These are phyloP conservation scores for Musa acuminata DNA, from an alignment of 176 grass and related monocot genomes.

Conservation along the genomic window DNA sequence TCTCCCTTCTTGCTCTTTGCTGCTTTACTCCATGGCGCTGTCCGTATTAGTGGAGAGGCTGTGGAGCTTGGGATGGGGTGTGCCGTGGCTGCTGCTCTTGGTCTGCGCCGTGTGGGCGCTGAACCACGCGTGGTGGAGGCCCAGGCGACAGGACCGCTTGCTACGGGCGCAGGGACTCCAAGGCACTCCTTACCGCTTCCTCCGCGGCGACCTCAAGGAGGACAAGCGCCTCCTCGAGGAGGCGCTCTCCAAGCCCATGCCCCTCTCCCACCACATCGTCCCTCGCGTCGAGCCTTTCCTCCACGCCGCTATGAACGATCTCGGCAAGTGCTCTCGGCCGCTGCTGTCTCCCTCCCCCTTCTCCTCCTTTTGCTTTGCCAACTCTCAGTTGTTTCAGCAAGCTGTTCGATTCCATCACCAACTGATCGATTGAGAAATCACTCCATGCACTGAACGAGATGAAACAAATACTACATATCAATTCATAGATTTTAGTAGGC, in stretches of 20 bases:
- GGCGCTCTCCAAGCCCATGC: conserved; percentile 31
- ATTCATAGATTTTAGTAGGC: too few relatives aligned
- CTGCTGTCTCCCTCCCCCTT: too few relatives aligned
- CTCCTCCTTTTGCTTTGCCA: too few relatives aligned
- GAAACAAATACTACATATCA: background rate
- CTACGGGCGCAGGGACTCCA: conserved; percentile 43
- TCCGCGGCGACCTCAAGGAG: conserved; percentile 40
- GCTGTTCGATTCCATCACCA: background rate
- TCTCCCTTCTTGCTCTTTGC: too few relatives aligned
- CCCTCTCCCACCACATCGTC: conserved; percentile 31
- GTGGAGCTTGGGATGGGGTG: background rate
- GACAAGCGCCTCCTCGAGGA: conserved; percentile 14
- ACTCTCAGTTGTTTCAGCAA: background rate
- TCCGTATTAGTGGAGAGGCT: too few relatives aligned
- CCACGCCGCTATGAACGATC: conserved; percentile 20
- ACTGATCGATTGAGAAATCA: too few relatives aligned
- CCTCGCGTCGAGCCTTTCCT: conserved; percentile 26
- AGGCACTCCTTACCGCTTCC: conserved; percentile 40
- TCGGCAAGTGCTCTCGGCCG: conserved; percentile 23
- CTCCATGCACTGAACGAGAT: too few relatives aligned
- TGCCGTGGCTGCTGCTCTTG: background rate
- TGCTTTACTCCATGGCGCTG: too few relatives aligned
- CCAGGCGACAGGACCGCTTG: conserved; percentile 15
- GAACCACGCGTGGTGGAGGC: conserved; percentile 28
- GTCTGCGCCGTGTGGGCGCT: conserved; percentile 17